phyloP scores from a whole-genome alignment of 73 alveolate species.

The Uronychia binucleata region DNA sequence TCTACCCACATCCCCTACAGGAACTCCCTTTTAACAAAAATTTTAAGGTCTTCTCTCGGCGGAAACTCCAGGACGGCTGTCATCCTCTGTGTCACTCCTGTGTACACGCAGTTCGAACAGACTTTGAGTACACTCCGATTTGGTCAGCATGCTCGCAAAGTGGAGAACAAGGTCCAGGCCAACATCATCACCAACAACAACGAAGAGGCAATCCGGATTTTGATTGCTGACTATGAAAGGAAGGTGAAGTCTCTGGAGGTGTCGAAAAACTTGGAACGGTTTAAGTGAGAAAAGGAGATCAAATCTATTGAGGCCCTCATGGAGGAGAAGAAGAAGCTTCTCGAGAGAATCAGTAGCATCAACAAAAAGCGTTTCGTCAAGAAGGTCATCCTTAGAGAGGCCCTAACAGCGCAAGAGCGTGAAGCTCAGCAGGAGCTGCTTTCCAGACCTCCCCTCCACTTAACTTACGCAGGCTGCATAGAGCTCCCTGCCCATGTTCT shows the following conservation, averaged over 20 bases:
- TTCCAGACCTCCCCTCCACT: neutral
- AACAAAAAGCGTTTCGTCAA: neutral
- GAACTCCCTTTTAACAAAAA: constrained; percentile 90
- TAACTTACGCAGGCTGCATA: neutral
- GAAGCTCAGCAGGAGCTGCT: neutral
- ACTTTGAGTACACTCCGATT: constrained; percentile 32
- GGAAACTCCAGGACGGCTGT: constrained; percentile 94
- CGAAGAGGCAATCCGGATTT: constrained; percentile 40
- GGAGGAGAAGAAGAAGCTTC: constrained; percentile 21
- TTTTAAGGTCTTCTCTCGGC: constrained; percentile 88
- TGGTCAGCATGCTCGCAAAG: constrained; percentile 42
- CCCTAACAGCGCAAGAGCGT: neutral
- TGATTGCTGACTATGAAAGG: constrained; percentile 43
- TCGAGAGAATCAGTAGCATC: neutral
- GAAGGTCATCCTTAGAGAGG: neutral
- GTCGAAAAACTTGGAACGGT: constrained; percentile 6
- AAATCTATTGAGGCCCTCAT: constrained; percentile 15
- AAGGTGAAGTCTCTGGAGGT: constrained; percentile 29
- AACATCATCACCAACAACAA: constrained; percentile 33
- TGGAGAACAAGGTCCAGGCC: constrained; percentile 42
- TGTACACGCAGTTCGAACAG: constrained; percentile 63
- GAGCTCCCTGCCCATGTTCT: neutral
- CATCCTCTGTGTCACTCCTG: constrained; percentile 87
- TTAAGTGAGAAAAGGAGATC: constrained; percentile 15
- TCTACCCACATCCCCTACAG: constrained; percentile 86